Percentiles rank a stretch among this genome's conserved stretches.
These are phyloP conservation scores for Hymenotorrendiella dingleyae DNA, from an alignment of 2,329 filamentous ascomycete species.

Conservation along the genomic window DNA sequence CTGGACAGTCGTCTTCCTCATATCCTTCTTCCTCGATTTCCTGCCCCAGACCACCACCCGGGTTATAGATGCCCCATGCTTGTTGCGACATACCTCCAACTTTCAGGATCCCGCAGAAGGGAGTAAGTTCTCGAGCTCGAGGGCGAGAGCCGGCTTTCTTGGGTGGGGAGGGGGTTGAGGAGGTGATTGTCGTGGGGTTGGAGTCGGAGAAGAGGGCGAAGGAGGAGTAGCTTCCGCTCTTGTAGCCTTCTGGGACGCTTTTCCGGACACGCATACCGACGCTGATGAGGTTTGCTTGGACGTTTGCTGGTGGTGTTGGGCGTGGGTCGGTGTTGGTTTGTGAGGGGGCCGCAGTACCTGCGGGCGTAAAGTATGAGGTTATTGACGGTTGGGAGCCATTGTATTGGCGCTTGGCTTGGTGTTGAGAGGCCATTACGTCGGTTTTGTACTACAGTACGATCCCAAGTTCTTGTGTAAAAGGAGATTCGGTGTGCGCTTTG, in stretches of 20 bases:
- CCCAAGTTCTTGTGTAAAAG: too few species aligned
- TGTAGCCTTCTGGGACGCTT: conserved; percentile 89
- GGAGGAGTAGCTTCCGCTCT: conserved; percentile 54
- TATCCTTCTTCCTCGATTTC: conserved; percentile 36
- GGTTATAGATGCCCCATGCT: conserved; percentile 16
- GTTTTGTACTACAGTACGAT: too few species aligned
- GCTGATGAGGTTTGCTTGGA: conserved; percentile 79
- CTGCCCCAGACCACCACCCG: conserved; percentile 34
- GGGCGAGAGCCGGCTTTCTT: conserved; percentile 22
- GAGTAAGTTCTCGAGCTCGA: conserved; percentile 56
- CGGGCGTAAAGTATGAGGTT: conserved; percentile 51
- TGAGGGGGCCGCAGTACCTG: conserved; percentile 21
- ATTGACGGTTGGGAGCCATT: conserved; percentile 53
- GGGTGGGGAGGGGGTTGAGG: conserved; percentile 7
- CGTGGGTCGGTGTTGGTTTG: conserved; percentile 36
- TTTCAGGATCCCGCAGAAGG: conserved; percentile 77
- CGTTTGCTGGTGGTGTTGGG: conserved; percentile 37
- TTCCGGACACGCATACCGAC: conserved; percentile 96
- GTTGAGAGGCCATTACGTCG: conserved; percentile 18
- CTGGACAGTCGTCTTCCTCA: conserved; percentile 26
- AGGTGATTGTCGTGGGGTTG: neutral
- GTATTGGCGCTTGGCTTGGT: conserved; percentile 51
- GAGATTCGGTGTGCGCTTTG: neutral
- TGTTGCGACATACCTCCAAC: conserved; percentile 60
- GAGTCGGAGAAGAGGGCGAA: conserved; percentile 47